phyloP scores from a whole-genome alignment of 1,284 basidiomycete genomes.

The Thelephora terrestris region DNA sequence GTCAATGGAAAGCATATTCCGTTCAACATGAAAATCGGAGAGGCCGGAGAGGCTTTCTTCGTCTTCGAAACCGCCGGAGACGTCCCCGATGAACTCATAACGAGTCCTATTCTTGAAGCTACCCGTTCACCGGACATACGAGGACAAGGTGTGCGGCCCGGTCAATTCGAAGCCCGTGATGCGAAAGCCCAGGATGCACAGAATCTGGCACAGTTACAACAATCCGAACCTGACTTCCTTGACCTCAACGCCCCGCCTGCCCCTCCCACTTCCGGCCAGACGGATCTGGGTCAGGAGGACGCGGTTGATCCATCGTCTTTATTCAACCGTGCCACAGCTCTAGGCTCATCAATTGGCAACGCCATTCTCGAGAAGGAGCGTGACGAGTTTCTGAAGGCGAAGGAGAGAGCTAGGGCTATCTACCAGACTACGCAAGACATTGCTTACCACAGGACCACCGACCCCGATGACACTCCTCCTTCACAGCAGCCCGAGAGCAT shows the following conservation, averaged over 20 bases:
- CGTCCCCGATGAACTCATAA: slow-evolving; percentile 89
- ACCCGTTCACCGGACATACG: slow-evolving; percentile 36
- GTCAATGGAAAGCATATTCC: slow-evolving; percentile 79
- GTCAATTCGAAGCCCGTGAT: slow-evolving; percentile 35
- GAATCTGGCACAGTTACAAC: slow-evolving; percentile 14
- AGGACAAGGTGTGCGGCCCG: slow-evolving; percentile 17
- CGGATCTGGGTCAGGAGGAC: slow-evolving; percentile 1
- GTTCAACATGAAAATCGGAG: slow-evolving; percentile 97
- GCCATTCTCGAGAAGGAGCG: slow-evolving; percentile 20
- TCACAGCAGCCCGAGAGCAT: too few species aligned
- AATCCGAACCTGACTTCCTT: slow-evolving; percentile 51
- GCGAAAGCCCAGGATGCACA: slow-evolving; percentile 16
- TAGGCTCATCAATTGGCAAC: slow-evolving; percentile 22
- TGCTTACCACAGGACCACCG: neutral
- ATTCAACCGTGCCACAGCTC: slow-evolving; percentile 16
- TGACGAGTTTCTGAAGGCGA: slow-evolving; percentile 13
- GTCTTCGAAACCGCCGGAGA: slow-evolving; percentile 96
- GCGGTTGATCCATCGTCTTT: slow-evolving; percentile 7
- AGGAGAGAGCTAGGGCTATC: slow-evolving; percentile 17
- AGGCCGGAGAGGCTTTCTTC: slow-evolving; percentile 98
- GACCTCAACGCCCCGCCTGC: slow-evolving; percentile 42
- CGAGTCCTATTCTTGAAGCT: slow-evolving; percentile 78
- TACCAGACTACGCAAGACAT: slow-evolving; percentile 13
- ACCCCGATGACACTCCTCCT: too few species aligned
- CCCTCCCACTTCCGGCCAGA: neutral